phyloP scores from a whole-genome alignment of 2,329 filamentous ascomycete species.

The Fusarium sp. region DNA sequence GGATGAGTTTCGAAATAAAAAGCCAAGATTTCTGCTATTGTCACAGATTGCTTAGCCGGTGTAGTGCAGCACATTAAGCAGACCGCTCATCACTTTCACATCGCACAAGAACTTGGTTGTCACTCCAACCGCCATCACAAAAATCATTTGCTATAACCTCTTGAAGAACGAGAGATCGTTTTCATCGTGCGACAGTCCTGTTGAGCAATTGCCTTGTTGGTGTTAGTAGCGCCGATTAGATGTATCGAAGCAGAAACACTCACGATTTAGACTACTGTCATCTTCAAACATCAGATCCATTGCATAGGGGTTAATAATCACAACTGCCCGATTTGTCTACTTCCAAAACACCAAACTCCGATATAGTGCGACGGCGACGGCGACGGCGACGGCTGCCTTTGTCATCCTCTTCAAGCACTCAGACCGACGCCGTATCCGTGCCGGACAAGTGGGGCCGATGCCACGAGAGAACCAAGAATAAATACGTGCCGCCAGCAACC shows the following conservation, averaged over 20 bases:
- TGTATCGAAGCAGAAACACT: background rate
- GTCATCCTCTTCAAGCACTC: background rate
- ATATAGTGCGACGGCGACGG: background rate
- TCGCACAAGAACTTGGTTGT: constrained; percentile 3
- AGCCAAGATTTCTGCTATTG: constrained; percentile 24
- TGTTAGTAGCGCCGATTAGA: background rate
- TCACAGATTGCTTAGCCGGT: constrained; percentile 24
- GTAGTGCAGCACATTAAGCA: background rate
- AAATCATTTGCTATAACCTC: background rate
- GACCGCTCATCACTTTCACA: constrained; percentile 21
- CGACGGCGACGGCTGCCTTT: background rate
- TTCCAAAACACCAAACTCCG: background rate
- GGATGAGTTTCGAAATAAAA: constrained; percentile 4
- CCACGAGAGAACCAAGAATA: background rate
- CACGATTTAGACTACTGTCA: background rate
- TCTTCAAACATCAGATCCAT: background rate
- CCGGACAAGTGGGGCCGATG: constrained; percentile 26
- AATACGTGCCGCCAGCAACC: background rate
- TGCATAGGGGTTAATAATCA: background rate
- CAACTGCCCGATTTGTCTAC: background rate
- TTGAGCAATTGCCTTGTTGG: background rate
- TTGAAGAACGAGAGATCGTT: background rate
- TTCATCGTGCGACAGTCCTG: background rate
- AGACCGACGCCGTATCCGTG: background rate
- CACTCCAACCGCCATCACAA: background rate